Evolutionary conservation across 78 protist genomes (phyloP).

Genomic region (Parvularia atlantis): DNA sequence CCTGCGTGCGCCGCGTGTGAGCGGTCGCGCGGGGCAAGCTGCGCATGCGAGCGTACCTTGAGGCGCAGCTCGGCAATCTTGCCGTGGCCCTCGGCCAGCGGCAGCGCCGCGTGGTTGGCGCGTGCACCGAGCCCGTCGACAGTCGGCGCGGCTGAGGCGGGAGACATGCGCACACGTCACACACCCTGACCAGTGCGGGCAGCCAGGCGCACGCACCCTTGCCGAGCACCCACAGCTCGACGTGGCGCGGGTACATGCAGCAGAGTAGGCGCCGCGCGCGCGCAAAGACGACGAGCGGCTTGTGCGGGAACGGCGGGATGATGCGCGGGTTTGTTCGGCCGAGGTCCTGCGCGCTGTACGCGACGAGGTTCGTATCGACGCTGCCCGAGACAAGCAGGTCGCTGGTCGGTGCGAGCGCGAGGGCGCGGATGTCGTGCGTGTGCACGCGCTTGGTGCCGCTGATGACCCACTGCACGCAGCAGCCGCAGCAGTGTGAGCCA

Average conservation of each 20-base stretch:
- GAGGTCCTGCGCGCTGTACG: neutral
- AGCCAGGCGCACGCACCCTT: neutral
- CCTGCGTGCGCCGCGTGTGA: no score
- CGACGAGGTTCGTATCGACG: constrained; percentile 17
- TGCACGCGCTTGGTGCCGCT: neutral
- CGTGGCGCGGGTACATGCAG: neutral
- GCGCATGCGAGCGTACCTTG: no score
- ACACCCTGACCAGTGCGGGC: no score
- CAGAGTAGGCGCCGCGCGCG: neutral
- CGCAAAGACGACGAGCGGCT: neutral
- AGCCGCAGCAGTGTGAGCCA: neutral
- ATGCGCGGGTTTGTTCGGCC: neutral
- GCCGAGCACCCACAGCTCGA: constrained; percentile 15
- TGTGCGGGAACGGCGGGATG: constrained; percentile 18
- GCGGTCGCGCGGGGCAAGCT: no score
- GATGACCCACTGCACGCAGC: constrained; percentile 6
- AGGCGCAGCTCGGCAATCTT: no score
- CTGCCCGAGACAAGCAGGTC: constrained; percentile 9
- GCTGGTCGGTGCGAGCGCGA: constrained; percentile 4
- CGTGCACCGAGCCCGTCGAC: no score
- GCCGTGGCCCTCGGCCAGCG: no score
- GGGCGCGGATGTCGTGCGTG: constrained; percentile 24
- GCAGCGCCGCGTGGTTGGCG: no score
- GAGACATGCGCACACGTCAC: no score
- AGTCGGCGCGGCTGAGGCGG: no score